These are phyloP conservation scores for Pleurotus platypus DNA, from an alignment of 768 basidiomycete species.

Conservation along the genomic window DNA sequence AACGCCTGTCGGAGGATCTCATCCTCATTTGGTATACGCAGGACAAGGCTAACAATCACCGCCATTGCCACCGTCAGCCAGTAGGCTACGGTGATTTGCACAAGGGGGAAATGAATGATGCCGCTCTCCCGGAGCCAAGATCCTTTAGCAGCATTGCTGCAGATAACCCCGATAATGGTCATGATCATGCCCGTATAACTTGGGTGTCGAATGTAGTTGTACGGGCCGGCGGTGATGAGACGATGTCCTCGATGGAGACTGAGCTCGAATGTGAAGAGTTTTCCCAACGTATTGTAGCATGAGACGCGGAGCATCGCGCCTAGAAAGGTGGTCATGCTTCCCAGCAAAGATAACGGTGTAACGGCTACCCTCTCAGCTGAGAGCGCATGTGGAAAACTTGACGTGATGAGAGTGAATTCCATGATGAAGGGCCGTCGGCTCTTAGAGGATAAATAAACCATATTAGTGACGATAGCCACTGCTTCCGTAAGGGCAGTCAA, in stretches of 20 bases:
- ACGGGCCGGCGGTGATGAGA: slow-evolving; percentile 6
- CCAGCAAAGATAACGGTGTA: slow-evolving; percentile 3
- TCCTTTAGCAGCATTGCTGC: neutral
- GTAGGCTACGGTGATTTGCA: neutral
- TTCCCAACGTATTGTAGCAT: slow-evolving; percentile 42
- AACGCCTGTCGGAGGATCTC: slow-evolving; percentile 5
- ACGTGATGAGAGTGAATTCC: neutral
- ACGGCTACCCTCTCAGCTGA: neutral
- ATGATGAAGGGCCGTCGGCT: neutral
- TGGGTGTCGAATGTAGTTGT: slow-evolving; percentile 7
- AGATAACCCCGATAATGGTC: slow-evolving; percentile 6
- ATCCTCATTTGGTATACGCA: slow-evolving; percentile 4
- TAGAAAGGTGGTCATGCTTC: slow-evolving; percentile 1
- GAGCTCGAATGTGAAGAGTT: slow-evolving; percentile 47
- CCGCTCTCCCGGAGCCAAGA: slow-evolving; percentile 6
- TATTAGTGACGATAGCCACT: slow-evolving; percentile 1
- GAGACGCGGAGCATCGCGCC: slow-evolving; percentile 27
- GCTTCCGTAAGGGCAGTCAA: slow-evolving; percentile 1
- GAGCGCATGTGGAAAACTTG: neutral
- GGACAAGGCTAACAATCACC: slow-evolving; percentile 5
- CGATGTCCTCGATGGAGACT: slow-evolving; percentile 37
- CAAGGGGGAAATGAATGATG: neutral
- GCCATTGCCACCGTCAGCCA: slow-evolving; percentile 1
- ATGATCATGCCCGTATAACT: slow-evolving; percentile 7
- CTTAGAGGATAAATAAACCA: neutral